phyloP scores from a whole-genome alignment of 257 asterid species.

The Perilla frutescens region DNA sequence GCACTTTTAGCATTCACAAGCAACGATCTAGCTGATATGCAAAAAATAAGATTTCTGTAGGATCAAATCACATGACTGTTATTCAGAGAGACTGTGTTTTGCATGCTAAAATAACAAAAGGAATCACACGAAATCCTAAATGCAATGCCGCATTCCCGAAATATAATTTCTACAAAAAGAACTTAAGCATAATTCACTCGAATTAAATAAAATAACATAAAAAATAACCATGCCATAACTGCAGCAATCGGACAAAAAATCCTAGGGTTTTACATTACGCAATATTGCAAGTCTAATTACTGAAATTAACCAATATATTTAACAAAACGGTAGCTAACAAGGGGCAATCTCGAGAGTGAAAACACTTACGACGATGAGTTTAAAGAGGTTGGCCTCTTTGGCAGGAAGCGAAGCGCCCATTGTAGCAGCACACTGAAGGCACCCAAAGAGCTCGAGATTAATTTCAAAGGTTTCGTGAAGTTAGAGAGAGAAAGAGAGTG shows the following conservation, averaged over 20 bases:
- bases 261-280: slow-evolving; percentile 49
- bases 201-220: slow-evolving; percentile 2
- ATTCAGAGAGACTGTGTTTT: neutral
- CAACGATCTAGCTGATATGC: slow-evolving; percentile 9
- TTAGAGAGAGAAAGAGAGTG: slow-evolving; percentile 28
- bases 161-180: neutral
- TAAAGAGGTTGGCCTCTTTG: slow-evolving; percentile 98
- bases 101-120: slow-evolving; percentile 21
- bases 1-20: slow-evolving; percentile 26
- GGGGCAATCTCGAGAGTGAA: slow-evolving; percentile 11
- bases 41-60: neutral
- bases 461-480: slow-evolving; percentile 26
- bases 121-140: neutral
- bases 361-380: slow-evolving; percentile 92
- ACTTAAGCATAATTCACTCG: slow-evolving; percentile 8
- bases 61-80: neutral
- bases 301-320: neutral
- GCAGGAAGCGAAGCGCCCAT: slow-evolving; percentile 99
- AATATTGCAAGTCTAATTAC: slow-evolving; percentile 21
- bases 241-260: slow-evolving; percentile 36
- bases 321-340: slow-evolving; percentile 27
- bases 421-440: slow-evolving; percentile 35
- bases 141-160: slow-evolving; percentile 18
- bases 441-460: slow-evolving; percentile 22
- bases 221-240: neutral